Evolutionary conservation across 2,329 filamentous ascomycete species (phyloP).

Genomic region (Nemania diffusa): DNA sequence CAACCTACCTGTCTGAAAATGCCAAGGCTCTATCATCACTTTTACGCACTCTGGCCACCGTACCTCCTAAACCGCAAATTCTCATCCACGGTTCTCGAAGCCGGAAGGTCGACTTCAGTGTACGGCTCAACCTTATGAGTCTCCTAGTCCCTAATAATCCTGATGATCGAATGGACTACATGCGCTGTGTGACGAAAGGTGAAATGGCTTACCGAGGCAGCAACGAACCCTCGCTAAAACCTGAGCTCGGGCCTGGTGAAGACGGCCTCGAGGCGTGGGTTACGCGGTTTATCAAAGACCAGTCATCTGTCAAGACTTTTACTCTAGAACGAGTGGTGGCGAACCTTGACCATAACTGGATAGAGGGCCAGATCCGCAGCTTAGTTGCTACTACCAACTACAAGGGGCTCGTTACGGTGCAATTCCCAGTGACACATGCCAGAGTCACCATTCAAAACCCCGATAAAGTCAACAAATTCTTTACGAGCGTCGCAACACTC

Average conservation of each 20-base stretch:
- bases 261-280: slow-evolving; percentile 62
- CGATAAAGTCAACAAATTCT: slow-evolving; percentile 64
- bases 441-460: slow-evolving; percentile 55
- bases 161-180: slow-evolving; percentile 61
- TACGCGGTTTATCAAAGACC: slow-evolving; percentile 58
- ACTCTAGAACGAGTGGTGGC: slow-evolving; percentile 62
- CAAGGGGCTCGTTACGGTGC: slow-evolving; percentile 54
- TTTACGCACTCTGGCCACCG: slow-evolving; percentile 59
- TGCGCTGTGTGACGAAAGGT: slow-evolving; percentile 60
- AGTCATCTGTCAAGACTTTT: slow-evolving; percentile 59
- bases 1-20: slow-evolving; percentile 60
- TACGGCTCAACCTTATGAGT: slow-evolving; percentile 65
- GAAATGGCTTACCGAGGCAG: slow-evolving; percentile 64
- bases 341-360: slow-evolving; percentile 65
- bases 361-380: slow-evolving; percentile 64
- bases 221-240: slow-evolving; percentile 54
- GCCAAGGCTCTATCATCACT: slow-evolving; percentile 58
- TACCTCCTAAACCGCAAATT: slow-evolving; percentile 66
- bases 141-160: slow-evolving; percentile 61
- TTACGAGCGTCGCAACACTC: slow-evolving; percentile 62
- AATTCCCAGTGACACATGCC: slow-evolving; percentile 39
- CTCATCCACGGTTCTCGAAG: slow-evolving; percentile 59
- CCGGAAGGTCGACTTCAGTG: slow-evolving; percentile 61
- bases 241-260: slow-evolving; percentile 55
- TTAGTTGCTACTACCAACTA: slow-evolving; percentile 62